Evolutionary conservation across 352 stramenopile genomes (phyloP), one percentile per base, ranked within the genome.

Genomic region (Phytophthora brassicae): DNA sequence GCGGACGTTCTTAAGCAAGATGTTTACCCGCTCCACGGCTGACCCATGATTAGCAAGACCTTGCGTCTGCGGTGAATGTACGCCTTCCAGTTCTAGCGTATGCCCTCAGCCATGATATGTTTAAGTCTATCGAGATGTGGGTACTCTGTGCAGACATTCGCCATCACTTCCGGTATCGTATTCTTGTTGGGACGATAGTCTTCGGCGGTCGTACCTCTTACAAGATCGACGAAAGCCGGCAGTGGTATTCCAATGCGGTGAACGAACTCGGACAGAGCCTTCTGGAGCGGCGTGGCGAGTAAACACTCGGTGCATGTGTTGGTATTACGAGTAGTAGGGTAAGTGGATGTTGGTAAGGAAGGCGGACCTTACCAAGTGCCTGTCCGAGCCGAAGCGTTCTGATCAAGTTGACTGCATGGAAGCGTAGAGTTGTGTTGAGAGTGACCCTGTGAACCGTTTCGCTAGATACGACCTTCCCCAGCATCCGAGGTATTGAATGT

Each of bases 1-100:
- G 3, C 13, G 48, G 13, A 51, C 51, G 16, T 36, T 60, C 8
- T 51, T 60, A 7, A 50, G 26, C 13, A 60, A 41, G 1, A 45
- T 41, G 26, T 50, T 60, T 26, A 50, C 50, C 3, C 52, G 12
- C 6, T 60, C 41, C 6, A 16, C 17, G 6, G 28, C 52, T 1
- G 19, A 51, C n/a, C 22, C 9, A 17, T 51, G 28, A 9, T 45
- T 60, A 9, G 29, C 17, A 3, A 19, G 52, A 11, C 35, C 23
- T 4, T 7, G 1, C 2, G 36, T 23, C 23, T 59, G 24, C 23
- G 36, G 51, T 19, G n/a, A n/a, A n/a, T n/a, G n/a, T n/a, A n/a
- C n/a, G n/a, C n/a, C n/a, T n/a, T n/a, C n/a, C n/a, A 50, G 17
- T 14, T 26, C 24, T 2, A 26, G 3, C 6, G 46, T 6, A 17